phyloP scores from a whole-genome alignment of 805 yeast species.

The Priceomyces medius region DNA sequence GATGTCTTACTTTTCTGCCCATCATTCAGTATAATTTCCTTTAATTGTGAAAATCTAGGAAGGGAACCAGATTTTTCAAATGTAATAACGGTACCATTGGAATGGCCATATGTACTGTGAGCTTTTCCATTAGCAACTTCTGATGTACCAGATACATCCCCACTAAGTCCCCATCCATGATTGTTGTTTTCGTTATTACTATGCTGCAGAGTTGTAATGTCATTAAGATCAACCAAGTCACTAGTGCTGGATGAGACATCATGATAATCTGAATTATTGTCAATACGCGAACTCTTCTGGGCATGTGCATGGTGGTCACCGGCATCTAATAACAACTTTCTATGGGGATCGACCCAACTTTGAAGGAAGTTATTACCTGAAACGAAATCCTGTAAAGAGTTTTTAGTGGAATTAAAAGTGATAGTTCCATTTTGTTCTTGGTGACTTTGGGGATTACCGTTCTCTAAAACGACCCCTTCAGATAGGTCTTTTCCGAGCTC shows the following conservation, averaged over 20 bases:
- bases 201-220: background rate
- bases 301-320: background rate
- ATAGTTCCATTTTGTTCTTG: conserved; percentile 8
- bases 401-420: conserved; percentile 15
- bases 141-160: background rate
- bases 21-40: conserved; percentile 21
- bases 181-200: background rate
- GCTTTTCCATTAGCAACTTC: conserved; percentile 9
- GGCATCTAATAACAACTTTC: conserved; percentile 18
- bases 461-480: conserved; percentile 6
- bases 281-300: background rate
- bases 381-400: conserved; percentile 26
- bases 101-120: conserved; percentile 6
- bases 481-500: conserved; percentile 18
- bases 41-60: conserved; percentile 39
- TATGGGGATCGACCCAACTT: conserved; percentile 33
- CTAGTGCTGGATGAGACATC: background rate
- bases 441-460: conserved; percentile 3
- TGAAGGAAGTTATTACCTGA: conserved; percentile 24
- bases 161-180: conserved; percentile 1
- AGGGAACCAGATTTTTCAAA: conserved; percentile 16
- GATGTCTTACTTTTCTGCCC: background rate
- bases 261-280: conserved; percentile 1
- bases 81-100: conserved; percentile 15
- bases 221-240: background rate